phyloP scores from a whole-genome alignment of 2,329 filamentous ascomycete genomes.

The Rhynchosporium agropyri region DNA sequence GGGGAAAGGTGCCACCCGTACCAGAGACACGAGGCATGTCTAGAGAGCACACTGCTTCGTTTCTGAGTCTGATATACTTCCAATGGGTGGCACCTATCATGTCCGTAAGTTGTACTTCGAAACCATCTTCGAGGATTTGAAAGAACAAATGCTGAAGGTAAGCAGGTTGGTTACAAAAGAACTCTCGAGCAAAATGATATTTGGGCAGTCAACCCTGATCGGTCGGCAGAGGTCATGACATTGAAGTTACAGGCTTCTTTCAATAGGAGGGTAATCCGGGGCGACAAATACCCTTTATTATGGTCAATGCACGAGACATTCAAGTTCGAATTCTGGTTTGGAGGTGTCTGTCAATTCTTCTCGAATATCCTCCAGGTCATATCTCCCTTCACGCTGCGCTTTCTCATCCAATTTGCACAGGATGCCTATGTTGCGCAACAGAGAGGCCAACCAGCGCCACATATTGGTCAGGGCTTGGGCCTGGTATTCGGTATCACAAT shows the following conservation, averaged over 20 bases:
- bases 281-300: constrained; percentile 72
- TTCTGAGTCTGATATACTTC: constrained; percentile 78
- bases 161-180: constrained; percentile 79
- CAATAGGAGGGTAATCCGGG: constrained; percentile 64
- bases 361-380: constrained; percentile 79
- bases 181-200: constrained; percentile 83
- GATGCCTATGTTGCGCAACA: constrained; percentile 72
- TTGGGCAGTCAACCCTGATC: constrained; percentile 82
- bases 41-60: constrained; percentile 71
- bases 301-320: constrained; percentile 88
- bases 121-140: neutral
- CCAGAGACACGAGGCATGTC: constrained; percentile 58
- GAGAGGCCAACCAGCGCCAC: constrained; percentile 57
- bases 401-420: constrained; percentile 81
- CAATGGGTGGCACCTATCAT: constrained; percentile 91
- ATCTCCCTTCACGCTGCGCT: constrained; percentile 82
- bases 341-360: constrained; percentile 74
- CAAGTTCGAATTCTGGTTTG: constrained; percentile 80
- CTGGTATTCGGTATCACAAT: constrained; percentile 80
- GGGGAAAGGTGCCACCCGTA: constrained; percentile 58
- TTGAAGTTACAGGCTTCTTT: constrained; percentile 69
- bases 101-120: constrained; percentile 56
- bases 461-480: constrained; percentile 76
- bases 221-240: constrained; percentile 72
- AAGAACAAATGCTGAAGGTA: constrained; percentile 28